A percentile compares a stretch with the other conserved stretches of the same genome.
Conservation (phyloP, 768 basidiomycete species). For the Terana coerulea region DNA sequence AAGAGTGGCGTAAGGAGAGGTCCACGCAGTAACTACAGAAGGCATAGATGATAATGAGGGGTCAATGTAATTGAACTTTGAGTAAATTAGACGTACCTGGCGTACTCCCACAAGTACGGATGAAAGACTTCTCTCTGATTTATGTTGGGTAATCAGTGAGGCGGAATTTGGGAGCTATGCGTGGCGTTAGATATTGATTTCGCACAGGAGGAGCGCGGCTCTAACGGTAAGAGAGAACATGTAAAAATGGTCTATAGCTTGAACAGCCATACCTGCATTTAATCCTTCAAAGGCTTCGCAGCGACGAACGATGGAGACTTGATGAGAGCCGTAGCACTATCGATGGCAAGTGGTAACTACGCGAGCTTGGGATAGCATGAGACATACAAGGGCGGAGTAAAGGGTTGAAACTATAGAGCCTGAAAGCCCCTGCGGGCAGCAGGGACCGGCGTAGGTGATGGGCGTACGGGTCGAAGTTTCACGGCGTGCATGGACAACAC, state of each 20-base stretch:
- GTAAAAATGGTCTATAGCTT: background rate
- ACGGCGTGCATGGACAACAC: background rate
- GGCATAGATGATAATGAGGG: too few species aligned
- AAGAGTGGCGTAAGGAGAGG: conserved; percentile 10
- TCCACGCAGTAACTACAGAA: conserved; percentile 1
- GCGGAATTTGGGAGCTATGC: too few species aligned
- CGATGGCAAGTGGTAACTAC: conserved; percentile 1
- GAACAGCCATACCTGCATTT: conserved; percentile 1
- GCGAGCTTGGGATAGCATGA: background rate
- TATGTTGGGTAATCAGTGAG: too few species aligned
- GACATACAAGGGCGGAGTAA: background rate
- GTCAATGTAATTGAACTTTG: background rate
- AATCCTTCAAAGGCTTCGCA: background rate
- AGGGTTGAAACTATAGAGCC: too few species aligned
- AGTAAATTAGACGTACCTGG: background rate
- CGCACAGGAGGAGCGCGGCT: too few species aligned
- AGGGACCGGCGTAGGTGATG: background rate
- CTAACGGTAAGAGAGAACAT: too few species aligned
- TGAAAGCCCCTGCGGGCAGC: background rate
- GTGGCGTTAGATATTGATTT: too few species aligned
- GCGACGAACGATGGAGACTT: background rate
- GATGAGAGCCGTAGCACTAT: background rate
- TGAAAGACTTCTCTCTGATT: background rate
- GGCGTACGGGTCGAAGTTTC: background rate
- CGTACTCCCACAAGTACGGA: conserved; percentile 2